phyloP scores from a whole-genome alignment of 1,284 basidiomycete species.

The Boletellus deceptivus region DNA sequence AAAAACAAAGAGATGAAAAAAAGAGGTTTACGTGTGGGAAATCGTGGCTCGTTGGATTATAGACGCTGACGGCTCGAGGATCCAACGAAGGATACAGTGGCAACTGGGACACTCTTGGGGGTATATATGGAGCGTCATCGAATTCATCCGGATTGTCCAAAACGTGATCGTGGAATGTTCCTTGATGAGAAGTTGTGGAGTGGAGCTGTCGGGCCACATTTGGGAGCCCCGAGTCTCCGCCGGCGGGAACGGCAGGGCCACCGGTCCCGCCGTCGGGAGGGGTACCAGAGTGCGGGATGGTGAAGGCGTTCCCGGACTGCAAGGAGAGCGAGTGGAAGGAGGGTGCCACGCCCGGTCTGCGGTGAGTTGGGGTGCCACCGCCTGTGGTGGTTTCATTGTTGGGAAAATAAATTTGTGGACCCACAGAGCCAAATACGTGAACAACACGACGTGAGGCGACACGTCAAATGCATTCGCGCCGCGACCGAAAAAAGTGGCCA shows the following conservation, averaged over 20 bases:
- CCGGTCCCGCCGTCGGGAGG: slow-evolving; percentile 33
- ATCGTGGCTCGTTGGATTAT: slow-evolving; percentile 13
- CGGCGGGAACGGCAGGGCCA: slow-evolving; percentile 16
- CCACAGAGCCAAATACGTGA: slow-evolving; percentile 32
- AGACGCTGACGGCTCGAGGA: slow-evolving; percentile 11
- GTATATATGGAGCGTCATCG: slow-evolving; percentile 31
- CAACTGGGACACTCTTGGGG: slow-evolving; percentile 24
- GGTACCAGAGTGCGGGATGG: slow-evolving; percentile 25
- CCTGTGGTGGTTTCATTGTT: slow-evolving; percentile 30
- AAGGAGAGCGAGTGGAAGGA: slow-evolving; percentile 16
- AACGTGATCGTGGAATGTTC: slow-evolving; percentile 8
- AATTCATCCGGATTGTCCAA: slow-evolving; percentile 20
- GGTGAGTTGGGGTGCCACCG: slow-evolving; percentile 19
- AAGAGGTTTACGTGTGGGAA: slow-evolving; percentile 15
- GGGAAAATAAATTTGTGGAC: slow-evolving; percentile 29
- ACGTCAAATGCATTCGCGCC: slow-evolving; percentile 14
- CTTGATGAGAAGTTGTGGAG: slow-evolving; percentile 11
- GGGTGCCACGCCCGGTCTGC: slow-evolving; percentile 11
- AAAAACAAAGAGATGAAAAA: slow-evolving; percentile 1
- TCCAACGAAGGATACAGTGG: slow-evolving; percentile 14
- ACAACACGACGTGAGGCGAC: slow-evolving; percentile 23
- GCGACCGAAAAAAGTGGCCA: slow-evolving; percentile 8
- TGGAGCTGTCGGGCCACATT: slow-evolving; percentile 9
- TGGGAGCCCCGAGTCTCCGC: slow-evolving; percentile 12
- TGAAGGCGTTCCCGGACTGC: slow-evolving; percentile 12